Percentiles rank a stretch among this genome's conserved stretches.
Conservation (phyloP, 768 basidiomycete species). For the Pleurotus sapidus region DNA sequence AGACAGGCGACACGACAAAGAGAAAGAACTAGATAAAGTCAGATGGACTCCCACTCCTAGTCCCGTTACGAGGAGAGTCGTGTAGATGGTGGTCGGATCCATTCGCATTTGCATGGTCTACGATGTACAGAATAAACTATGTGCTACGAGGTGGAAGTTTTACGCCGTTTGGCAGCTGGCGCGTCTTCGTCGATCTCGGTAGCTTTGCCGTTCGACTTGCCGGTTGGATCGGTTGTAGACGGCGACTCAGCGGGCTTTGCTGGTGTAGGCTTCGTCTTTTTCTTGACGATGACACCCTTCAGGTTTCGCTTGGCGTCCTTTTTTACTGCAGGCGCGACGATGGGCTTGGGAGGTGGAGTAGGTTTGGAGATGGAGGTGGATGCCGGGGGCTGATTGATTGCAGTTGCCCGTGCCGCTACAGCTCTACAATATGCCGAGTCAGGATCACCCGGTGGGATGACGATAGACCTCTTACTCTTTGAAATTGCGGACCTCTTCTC, state of each 20-base stretch:
- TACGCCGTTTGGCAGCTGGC: constrained; percentile 59
- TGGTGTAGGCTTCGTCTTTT: constrained; percentile 48
- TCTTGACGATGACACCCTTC: constrained; percentile 82
- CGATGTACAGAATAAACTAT: neutral
- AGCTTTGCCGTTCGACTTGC: constrained; percentile 11
- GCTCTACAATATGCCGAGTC: constrained; percentile 29
- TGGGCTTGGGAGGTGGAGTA: constrained; percentile 39
- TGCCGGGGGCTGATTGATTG: neutral
- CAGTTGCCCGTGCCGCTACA: constrained; percentile 3
- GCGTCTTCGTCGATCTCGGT: constrained; percentile 23
- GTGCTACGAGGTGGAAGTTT: constrained; percentile 34
- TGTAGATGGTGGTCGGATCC: neutral
- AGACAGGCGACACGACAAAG: constrained; percentile 37
- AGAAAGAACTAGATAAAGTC: constrained; percentile 61
- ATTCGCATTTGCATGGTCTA: neutral
- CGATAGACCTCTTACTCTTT: constrained; percentile 52
- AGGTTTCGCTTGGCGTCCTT: constrained; percentile 66
- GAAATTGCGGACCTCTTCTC: constrained; percentile 76
- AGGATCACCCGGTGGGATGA: constrained; percentile 8
- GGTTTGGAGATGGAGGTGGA: neutral
- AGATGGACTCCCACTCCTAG: constrained; percentile 80
- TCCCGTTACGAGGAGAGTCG: constrained; percentile 29
- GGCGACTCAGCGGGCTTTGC: constrained; percentile 12
- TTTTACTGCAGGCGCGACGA: constrained; percentile 62
- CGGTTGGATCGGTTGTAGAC: neutral